phyloP scores from a whole-genome alignment of 257 asterid genomes.

The Capsicum pubescens region DNA sequence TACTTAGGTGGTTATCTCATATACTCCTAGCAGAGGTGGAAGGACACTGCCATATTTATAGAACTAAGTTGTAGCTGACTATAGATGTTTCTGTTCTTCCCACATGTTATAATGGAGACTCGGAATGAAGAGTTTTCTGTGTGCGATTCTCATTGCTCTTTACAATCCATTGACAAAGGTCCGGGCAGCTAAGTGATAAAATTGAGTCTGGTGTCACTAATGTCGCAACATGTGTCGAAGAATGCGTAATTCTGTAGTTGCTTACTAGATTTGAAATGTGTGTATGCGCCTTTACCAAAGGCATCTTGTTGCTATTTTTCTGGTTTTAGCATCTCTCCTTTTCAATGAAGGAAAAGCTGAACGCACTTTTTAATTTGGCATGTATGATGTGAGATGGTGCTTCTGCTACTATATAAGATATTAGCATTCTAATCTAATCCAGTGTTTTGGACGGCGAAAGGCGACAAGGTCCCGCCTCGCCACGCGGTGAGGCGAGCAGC shows the following conservation, averaged over 20 bases:
- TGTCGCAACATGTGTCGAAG: background rate
- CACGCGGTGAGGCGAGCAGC: too few species aligned
- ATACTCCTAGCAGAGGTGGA: background rate
- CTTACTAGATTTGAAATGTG: background rate
- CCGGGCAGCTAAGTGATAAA: background rate
- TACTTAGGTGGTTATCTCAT: background rate
- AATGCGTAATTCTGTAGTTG: background rate
- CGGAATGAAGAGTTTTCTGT: background rate
- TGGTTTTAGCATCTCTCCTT: background rate
- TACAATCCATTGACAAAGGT: background rate
- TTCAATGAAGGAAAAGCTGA: conserved; percentile 1
- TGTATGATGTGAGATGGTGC: background rate
- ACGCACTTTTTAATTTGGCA: background rate
- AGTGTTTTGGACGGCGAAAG: too few species aligned
- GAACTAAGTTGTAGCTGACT: background rate
- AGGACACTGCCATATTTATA: background rate
- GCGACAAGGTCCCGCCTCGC: too few species aligned
- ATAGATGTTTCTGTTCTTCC: conserved; percentile 10
- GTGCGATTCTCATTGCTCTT: background rate
- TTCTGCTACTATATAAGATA: conserved; percentile 22
- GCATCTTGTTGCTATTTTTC: background rate
- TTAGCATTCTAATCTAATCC: background rate
- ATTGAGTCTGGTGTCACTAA: background rate
- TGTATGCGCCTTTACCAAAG: background rate
- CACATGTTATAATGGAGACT: background rate